These are phyloP conservation scores for Rhizopogon sp. DNA, from an alignment of 768 basidiomycete genomes.

Conservation along the genomic window DNA sequence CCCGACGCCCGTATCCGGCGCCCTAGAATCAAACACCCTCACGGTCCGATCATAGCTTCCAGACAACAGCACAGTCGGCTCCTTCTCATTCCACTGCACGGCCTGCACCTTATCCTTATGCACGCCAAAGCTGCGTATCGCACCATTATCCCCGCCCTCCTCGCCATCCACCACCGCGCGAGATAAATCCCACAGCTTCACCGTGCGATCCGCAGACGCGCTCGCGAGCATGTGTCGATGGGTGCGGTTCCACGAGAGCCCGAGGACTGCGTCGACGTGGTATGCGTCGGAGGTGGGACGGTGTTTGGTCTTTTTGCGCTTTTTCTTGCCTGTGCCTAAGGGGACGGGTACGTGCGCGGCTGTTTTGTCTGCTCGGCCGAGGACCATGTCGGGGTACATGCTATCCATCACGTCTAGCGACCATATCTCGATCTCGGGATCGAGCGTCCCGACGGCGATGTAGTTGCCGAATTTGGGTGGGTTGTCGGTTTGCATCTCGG, in stretches of 20 bases:
- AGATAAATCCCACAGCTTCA: slow-evolving; percentile 95
- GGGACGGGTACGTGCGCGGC: slow-evolving; percentile 74
- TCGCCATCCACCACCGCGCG: slow-evolving; percentile 52
- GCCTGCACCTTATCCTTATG: slow-evolving; percentile 96
- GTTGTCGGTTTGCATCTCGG: slow-evolving; percentile 27
- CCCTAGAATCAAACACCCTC: slow-evolving; percentile 87
- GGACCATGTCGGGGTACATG: slow-evolving; percentile 88
- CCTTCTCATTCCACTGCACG: slow-evolving; percentile 89
- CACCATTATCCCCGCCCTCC: slow-evolving; percentile 36
- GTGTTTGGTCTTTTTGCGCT: slow-evolving; percentile 80
- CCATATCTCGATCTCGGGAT: slow-evolving; percentile 99
- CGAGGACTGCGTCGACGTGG: slow-evolving; percentile 93
- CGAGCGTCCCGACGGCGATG: slow-evolving; percentile 94
- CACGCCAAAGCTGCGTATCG: slow-evolving; percentile 74
- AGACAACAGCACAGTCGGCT: slow-evolving; percentile 86
- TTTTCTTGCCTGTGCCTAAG: slow-evolving; percentile 94
- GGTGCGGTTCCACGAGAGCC: slow-evolving; percentile 85
- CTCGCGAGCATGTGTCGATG: slow-evolving; percentile 91
- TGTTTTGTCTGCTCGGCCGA: slow-evolving; percentile 85
- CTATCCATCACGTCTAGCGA: slow-evolving; percentile 90
- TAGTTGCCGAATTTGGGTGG: slow-evolving; percentile 65
- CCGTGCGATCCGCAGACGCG: slow-evolving; percentile 89
- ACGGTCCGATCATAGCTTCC: slow-evolving; percentile 95
- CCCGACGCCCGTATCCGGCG: slow-evolving; percentile 79
- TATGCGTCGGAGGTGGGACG: slow-evolving; percentile 56